Percentiles rank a stretch among this genome's conserved stretches.
Conservation (phyloP, 1,139 yeast genomes). For the Lodderomyces pseudojiufengensis region DNA sequence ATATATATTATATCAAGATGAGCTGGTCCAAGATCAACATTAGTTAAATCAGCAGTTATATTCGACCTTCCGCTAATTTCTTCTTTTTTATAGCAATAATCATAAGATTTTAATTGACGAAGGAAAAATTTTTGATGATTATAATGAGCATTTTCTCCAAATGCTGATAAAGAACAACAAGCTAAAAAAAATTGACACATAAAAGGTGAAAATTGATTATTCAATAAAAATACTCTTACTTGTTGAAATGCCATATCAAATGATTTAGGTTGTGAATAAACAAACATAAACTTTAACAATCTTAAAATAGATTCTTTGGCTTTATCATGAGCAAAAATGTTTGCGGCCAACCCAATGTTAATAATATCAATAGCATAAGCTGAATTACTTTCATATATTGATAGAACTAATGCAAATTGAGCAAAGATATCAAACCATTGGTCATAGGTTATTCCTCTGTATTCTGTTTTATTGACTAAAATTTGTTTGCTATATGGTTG, state of each 20-base stretch:
- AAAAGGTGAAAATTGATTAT: slow-evolving; percentile 72
- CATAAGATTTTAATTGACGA: slow-evolving; percentile 87
- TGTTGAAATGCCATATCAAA: slow-evolving; percentile 46
- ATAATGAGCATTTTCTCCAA: slow-evolving; percentile 55
- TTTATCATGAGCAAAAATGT: slow-evolving; percentile 68
- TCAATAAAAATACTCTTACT: slow-evolving; percentile 59
- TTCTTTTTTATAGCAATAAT: slow-evolving; percentile 51
- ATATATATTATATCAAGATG: slow-evolving; percentile 73
- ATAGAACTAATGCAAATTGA: slow-evolving; percentile 66
- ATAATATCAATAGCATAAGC: slow-evolving; percentile 69
- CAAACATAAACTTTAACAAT: slow-evolving; percentile 64
- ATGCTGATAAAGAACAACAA: slow-evolving; percentile 55
- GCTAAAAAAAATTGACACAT: slow-evolving; percentile 63
- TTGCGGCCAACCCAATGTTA: slow-evolving; percentile 71
- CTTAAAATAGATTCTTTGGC: slow-evolving; percentile 53
- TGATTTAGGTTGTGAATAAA: slow-evolving; percentile 51
- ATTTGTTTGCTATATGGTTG: slow-evolving; percentile 33
- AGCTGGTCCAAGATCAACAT: slow-evolving; percentile 41
- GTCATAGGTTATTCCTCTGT: slow-evolving; percentile 73
- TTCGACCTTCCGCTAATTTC: slow-evolving; percentile 78
- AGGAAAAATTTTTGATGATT: slow-evolving; percentile 87
- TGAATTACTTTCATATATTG: slow-evolving; percentile 54
- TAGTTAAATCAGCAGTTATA: slow-evolving; percentile 44
- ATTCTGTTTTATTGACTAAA: slow-evolving; percentile 48
- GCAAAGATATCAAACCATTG: slow-evolving; percentile 85